These are phyloP conservation scores for Tagetes patula DNA, from an alignment of 129 eudicot genomes.

Conservation along the genomic window DNA sequence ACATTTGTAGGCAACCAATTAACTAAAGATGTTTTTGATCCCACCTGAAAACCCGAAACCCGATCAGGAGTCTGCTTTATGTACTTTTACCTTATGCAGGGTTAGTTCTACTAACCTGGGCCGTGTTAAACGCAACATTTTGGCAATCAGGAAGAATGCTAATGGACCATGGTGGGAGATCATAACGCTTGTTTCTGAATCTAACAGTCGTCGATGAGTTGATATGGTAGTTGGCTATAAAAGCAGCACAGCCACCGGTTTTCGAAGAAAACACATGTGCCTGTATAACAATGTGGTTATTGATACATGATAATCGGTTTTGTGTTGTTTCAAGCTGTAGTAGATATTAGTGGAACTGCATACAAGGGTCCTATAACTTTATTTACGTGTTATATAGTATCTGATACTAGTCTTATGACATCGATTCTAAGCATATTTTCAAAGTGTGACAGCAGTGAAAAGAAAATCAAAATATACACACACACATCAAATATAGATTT, in stretches of 20 bases:
- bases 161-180: slow-evolving; percentile 90
- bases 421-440: too few species aligned
- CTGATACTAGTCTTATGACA: neutral
- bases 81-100: slow-evolving; percentile 3
- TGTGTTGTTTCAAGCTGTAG: neutral
- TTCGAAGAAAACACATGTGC: slow-evolving; percentile 66
- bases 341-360: too few species aligned
- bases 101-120: slow-evolving; percentile 44
- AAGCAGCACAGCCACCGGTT: slow-evolving; percentile 75
- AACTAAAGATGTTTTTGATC: slow-evolving; percentile 37
- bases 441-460: too few species aligned
- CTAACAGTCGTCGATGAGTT: slow-evolving; percentile 52
- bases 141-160: slow-evolving; percentile 92
- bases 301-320: neutral
- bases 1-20: slow-evolving; percentile 59
- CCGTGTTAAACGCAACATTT: slow-evolving; percentile 66
- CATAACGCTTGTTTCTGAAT: slow-evolving; percentile 51
- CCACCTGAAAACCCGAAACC: slow-evolving; percentile 43
- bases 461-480: too few species aligned
- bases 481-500: too few species aligned
- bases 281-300: slow-evolving; percentile 30
- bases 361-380: too few species aligned
- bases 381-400: neutral
- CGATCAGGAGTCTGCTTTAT: slow-evolving; percentile 4
- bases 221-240: slow-evolving; percentile 70